Conservation (phyloP, 2,329 filamentous ascomycete genomes). For the Fusarium tanahbumbuense region DNA sequence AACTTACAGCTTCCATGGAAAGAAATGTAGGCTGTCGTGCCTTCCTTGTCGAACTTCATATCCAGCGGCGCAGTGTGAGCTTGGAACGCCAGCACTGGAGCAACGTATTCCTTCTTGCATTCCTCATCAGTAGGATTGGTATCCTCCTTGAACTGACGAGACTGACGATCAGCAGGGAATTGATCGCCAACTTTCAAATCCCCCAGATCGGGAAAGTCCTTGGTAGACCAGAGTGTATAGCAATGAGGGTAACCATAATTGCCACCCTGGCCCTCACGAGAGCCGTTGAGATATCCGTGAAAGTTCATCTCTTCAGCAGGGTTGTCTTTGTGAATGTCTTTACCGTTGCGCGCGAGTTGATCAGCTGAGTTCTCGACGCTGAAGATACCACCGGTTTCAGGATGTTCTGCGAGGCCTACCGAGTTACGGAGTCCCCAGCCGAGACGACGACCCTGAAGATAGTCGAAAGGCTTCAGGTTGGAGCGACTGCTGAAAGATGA, state of each 20-base stretch:
- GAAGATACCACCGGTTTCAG: constrained; percentile 63
- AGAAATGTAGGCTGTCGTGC: constrained; percentile 71
- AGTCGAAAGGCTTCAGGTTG: constrained; percentile 55
- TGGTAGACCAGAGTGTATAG: constrained; percentile 72
- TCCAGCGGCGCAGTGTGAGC: constrained; percentile 79
- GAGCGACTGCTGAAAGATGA: constrained; percentile 40
- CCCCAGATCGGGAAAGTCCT: constrained; percentile 54
- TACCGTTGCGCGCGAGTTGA: constrained; percentile 65
- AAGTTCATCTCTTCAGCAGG: constrained; percentile 81
- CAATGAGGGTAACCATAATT: constrained; percentile 81
- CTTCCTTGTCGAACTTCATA: constrained; percentile 71
- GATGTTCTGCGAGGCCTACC: constrained; percentile 76
- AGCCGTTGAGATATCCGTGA: constrained; percentile 66
- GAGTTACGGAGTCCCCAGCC: constrained; percentile 80
- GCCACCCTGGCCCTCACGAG: constrained; percentile 49
- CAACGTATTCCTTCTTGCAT: constrained; percentile 57
- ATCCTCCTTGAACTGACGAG: constrained; percentile 43
- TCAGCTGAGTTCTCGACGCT: constrained; percentile 79
- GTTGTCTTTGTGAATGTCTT: constrained; percentile 75
- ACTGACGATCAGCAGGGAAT: constrained; percentile 53
- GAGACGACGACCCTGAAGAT: constrained; percentile 60
- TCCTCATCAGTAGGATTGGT: constrained; percentile 56
- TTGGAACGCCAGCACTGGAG: constrained; percentile 67
- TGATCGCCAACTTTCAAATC: constrained; percentile 61
- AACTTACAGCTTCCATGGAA: constrained; percentile 78